Base-by-base conservation (phyloP, 805 yeast genomes). In the Kodamaea kakaduensis region DNA sequence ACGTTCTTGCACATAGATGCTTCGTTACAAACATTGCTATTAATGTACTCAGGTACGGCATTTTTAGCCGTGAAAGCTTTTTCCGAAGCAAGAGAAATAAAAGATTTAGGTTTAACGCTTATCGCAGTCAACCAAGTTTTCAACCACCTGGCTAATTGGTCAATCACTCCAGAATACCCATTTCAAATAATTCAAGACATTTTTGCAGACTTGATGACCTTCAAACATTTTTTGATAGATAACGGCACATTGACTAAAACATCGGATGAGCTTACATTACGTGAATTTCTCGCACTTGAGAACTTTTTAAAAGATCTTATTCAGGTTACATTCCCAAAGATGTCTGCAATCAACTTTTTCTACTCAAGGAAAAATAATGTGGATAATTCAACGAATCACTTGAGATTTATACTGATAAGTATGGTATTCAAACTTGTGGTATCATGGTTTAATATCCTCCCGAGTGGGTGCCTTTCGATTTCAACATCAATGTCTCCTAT, bases 401-500 rank as follows among this genome's bases (percentile, higher is more conserved):
- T 60, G 8, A 41, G 47, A 15, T 59, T 46, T 33, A 47, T 50
- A 3, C 58, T 67, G 9, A 56, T 59, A 5, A 47, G 54, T 6
- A 40, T 62, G 14, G 36, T 62, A 6, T 67, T 59, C 44, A 56
- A 65, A 17, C 35, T 66, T 32, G 29, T 60, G 13, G 56, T 50
- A n/a, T 51, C 52, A 19, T 67, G 70, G 68, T 57, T 59, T 37
- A 55, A 48, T 21, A 48, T 56, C 31, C 51, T 54, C 32, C 69
- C 70, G 2, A 56, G 61, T 23, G 60, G 60, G 16, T 50, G 55
- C 8, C 37, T 52, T 34, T 47, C 65, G 6, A 41, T 57, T 36
- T 60, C 64, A 1, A 40, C 56, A 8, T 38, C 41, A 2, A 43
- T 50, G 26, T 41, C 52, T 18, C 63, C 69, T 0, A 43, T 60